Base-by-base conservation (phyloP, 2,329 filamentous ascomycete species). In the Curvularia spicifera region DNA sequence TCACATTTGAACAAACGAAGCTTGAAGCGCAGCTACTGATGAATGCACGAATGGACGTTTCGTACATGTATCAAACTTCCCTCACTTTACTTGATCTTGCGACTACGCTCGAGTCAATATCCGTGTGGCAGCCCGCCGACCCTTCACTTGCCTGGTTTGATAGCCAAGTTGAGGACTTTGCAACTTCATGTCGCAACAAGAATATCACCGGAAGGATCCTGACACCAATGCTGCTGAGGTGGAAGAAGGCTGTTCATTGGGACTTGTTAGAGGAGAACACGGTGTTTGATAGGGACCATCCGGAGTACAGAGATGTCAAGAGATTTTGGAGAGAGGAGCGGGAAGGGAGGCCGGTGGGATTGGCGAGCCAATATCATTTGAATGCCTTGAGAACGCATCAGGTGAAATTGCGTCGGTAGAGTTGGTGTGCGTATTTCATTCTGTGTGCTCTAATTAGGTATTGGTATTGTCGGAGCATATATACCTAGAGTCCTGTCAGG, bases 81-180 rank as follows among this genome's bases (percentile, higher is more conserved):
- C 59, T 70, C 13, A 44, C 51, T 1, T 29, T 73, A 26, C 57
- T 73, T 10, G 67, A 69, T 12, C 58, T 63, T 20, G 45, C 65
- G 2, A 29, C 54, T 8, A 18, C 51, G n/a, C 56, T 74, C 8
- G 57, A 66, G 51, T 69, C 67, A 1, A 59, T 72, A 9, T 61
- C 69, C 4, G 43, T 71, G 3, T 72, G 68, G 66, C 68, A 73
- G 28, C 70, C 71, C n/a, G 64, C 69, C 2, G 68, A 72, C 29
- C 49, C 64, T 8, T 59, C 61, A 2, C 51, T 72, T 1, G 51
- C 48, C 13, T 72, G 69, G 66, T 70, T 71, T 15, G 60, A 66
- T 8, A 56, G 62, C 4, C 68, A 70, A 26, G 29, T 73, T 1
- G 53, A 57, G 12, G 67, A 71, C 42, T 67, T 72, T 43, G 59